These are phyloP conservation scores for Colletotrichum abscissum DNA, from an alignment of 2,329 filamentous ascomycete genomes.

Conservation along the genomic window DNA sequence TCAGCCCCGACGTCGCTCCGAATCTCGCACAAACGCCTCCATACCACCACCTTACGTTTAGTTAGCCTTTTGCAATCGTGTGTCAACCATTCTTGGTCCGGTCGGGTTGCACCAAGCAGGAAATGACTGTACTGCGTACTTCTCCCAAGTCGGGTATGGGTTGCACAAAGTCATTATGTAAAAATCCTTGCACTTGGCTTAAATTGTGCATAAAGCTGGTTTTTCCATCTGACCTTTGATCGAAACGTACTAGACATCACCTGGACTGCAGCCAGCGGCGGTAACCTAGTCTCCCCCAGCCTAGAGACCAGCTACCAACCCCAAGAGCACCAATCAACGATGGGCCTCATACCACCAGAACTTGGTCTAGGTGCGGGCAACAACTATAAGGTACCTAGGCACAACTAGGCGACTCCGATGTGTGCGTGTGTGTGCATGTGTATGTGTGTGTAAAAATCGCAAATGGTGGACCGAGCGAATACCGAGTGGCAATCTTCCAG, in stretches of 20 bases:
- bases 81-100: slow-evolving; percentile 6
- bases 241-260: slow-evolving; percentile 26
- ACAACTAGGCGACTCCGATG: background rate
- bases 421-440: background rate
- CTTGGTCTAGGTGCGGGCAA: background rate
- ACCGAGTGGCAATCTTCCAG: background rate
- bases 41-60: background rate
- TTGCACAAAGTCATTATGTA: slow-evolving; percentile 28
- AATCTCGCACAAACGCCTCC: slow-evolving; percentile 31
- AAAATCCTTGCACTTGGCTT: slow-evolving; percentile 12
- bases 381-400: background rate
- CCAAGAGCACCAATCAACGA: background rate
- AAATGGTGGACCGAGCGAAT: background rate
- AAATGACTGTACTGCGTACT: background rate
- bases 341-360: background rate
- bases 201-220: slow-evolving; percentile 21
- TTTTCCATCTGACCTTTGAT: slow-evolving; percentile 29
- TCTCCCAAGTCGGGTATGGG: background rate
- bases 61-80: slow-evolving; percentile 27
- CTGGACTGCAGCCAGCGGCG: slow-evolving; percentile 18
- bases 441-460: background rate
- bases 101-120: background rate
- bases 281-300: slow-evolving; percentile 17
- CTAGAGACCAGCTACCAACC: background rate
- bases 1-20: slow-evolving; percentile 33